Base-by-base conservation (phyloP, 2,329 filamentous ascomycete species). In the Alternaria sp. region DNA sequence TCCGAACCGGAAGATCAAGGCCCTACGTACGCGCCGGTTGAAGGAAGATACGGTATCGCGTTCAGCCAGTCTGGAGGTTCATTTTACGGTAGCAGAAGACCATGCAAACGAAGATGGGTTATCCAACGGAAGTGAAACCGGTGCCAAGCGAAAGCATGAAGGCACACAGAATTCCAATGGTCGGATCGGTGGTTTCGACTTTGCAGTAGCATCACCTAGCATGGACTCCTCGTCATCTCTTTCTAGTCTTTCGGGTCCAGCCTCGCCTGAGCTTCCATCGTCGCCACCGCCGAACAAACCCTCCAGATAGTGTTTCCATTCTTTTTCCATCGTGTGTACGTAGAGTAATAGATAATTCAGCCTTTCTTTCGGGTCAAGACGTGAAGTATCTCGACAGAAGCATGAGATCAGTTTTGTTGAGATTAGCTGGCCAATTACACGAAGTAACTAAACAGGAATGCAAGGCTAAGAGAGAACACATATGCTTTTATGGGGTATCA, bases 401-500 rank as follows among this genome's bases (percentile, higher is more conserved):
- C 12, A 43, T 8, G 40, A 8, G 16, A 16, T 8, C 14, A 25
- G 5, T 43, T 12, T 43, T 25, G 20, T 25, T 16, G 7, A 12
- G 11, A 43, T 25, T 6, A 43, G 40, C 12, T 8, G 3, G 6
- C 12, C 18, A 3, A 16, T 25, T 25, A 20, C 14, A 25, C 4
- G 5, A 25, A 25, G 40, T 43, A 12, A 14, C 1, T 10, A 25
- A 12, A 25, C 12, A 16, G 11, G 3, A 16, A 25, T 25, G 10
- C 10, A 25, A 2, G 9, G n/a, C 3, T 25, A 36, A 6, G 36
- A 18, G 20, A 50, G 2, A 20, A 27, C 14, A 12, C 10, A 8
- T 2, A 25, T 25, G 16, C 46, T 50, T 50, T 50, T n/a, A 30
- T 20, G 46, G 46, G 43, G 46, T 50, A 50, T 50, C 46, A 27